phyloP scores from a whole-genome alignment of 176 grass and related monocot genomes.

The barley (Hordeum vulgare) region DNA sequence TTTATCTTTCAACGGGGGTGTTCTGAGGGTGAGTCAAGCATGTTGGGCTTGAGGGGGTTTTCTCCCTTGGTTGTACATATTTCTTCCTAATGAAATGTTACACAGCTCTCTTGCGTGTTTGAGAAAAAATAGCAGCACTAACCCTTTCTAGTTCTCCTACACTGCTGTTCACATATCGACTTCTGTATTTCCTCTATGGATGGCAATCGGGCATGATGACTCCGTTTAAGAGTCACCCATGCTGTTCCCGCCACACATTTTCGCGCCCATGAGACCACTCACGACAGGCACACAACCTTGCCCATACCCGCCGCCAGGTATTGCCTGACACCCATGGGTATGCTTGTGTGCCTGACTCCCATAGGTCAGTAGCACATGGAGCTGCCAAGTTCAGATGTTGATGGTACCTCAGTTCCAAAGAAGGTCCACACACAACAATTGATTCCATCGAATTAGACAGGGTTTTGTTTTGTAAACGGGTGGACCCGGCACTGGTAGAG shows the following conservation, averaged over 20 bases:
- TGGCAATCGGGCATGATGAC: background rate
- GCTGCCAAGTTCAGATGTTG: background rate
- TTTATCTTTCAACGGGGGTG: no score
- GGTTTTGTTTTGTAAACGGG: background rate
- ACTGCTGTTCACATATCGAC: no score
- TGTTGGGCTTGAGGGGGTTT: no score
- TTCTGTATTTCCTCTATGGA: no score
- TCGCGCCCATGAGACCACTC: background rate
- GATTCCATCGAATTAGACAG: background rate
- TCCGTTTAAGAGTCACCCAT: background rate
- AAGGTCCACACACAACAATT: background rate
- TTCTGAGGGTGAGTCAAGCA: no score
- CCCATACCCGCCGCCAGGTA: background rate
- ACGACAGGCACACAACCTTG: no score
- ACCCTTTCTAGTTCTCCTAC: no score
- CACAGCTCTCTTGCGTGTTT: no score
- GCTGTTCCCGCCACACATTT: background rate
- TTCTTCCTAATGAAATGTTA: no score
- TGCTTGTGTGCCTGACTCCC: background rate
- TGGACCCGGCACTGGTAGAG: background rate
- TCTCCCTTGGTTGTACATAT: no score
- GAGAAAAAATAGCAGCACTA: no score
- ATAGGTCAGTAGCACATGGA: background rate
- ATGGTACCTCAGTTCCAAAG: background rate
- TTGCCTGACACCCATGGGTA: background rate